These are phyloP conservation scores for Xylaria sp. DNA, from an alignment of 2,329 filamentous ascomycete species.

Conservation along the genomic window DNA sequence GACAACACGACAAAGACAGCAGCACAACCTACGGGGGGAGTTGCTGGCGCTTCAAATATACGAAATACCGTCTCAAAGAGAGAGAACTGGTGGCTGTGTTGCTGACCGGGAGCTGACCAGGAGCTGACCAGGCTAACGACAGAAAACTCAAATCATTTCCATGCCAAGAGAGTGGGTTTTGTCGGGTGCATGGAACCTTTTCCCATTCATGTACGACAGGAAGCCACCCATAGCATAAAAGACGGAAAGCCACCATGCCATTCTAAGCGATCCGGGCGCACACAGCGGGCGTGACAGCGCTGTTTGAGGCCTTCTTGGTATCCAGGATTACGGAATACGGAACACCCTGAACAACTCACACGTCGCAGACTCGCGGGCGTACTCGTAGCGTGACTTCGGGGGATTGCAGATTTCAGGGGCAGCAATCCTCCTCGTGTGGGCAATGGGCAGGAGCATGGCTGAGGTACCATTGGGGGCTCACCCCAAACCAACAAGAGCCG, in stretches of 20 bases:
- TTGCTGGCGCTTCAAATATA: conserved; percentile 19
- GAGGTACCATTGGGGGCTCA: neutral
- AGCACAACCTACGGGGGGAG: conserved; percentile 14
- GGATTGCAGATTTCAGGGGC: neutral
- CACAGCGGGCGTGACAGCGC: conserved; percentile 3
- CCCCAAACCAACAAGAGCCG: neutral
- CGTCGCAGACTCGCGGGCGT: neutral
- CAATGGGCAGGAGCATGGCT: neutral
- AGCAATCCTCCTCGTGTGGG: neutral
- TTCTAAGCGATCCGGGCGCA: conserved; percentile 10
- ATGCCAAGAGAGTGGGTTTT: conserved; percentile 13
- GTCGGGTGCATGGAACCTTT: conserved; percentile 10
- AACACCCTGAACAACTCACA: neutral
- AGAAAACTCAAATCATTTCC: conserved; percentile 23
- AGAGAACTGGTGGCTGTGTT: conserved; percentile 20
- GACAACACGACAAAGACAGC: conserved; percentile 4
- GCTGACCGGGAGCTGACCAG: conserved; percentile 11
- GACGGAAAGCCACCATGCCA: conserved; percentile 11
- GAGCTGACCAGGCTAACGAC: conserved; percentile 14
- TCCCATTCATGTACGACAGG: conserved; percentile 4
- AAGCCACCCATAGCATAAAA: conserved; percentile 1
- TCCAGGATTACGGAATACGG: neutral
- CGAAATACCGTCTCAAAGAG: neutral
- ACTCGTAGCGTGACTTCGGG: neutral
- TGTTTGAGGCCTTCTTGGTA: neutral